Evolutionary conservation across 352 stramenopile species (phyloP).

Genomic region (Phytophthora sansomeana): DNA sequence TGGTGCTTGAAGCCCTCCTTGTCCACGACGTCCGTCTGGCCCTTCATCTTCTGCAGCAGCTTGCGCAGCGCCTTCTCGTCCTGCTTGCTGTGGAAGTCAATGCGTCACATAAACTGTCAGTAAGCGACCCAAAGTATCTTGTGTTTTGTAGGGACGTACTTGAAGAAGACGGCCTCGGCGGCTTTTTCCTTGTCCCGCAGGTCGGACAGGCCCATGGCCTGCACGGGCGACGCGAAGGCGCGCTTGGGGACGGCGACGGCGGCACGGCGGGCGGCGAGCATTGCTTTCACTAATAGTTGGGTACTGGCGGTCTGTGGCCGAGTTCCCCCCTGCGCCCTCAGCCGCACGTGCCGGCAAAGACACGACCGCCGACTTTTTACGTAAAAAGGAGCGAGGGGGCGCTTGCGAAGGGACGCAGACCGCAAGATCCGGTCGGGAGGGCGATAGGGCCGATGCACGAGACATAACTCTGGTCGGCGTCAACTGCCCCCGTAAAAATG

Average conservation of each 20-base stretch:
- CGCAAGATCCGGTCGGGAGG: conserved; percentile 1
- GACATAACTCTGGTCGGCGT: conserved; percentile 5
- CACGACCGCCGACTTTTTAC: conserved; percentile 41
- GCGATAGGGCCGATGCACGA: background rate
- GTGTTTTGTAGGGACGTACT: conserved; percentile 54
- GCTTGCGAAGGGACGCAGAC: conserved; percentile 5
- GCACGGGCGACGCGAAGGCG: conserved; percentile 55
- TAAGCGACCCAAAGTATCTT: conserved; percentile 11
- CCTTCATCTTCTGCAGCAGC: conserved; percentile 90
- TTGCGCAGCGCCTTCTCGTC: conserved; percentile 89
- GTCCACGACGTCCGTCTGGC: conserved; percentile 76
- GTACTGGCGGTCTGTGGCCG: conserved; percentile 20
- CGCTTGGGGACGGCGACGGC: conserved; percentile 53
- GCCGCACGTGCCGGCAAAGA: conserved; percentile 28
- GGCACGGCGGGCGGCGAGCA: conserved; percentile 77
- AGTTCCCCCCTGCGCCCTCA: conserved; percentile 16
- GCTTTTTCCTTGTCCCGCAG: conserved; percentile 81
- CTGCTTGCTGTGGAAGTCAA: conserved; percentile 66
- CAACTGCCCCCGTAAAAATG: conserved; percentile 12
- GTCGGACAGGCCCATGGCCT: conserved; percentile 56
- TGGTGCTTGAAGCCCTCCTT: conserved; percentile 71
- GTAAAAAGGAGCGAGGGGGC: conserved; percentile 27
- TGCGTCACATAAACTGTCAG: conserved; percentile 1
- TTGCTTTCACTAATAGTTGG: conserved; percentile 34
- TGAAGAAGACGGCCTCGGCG: conserved; percentile 83